phyloP scores from a whole-genome alignment of 352 stramenopile genomes.

The Phytophthora rubi region DNA sequence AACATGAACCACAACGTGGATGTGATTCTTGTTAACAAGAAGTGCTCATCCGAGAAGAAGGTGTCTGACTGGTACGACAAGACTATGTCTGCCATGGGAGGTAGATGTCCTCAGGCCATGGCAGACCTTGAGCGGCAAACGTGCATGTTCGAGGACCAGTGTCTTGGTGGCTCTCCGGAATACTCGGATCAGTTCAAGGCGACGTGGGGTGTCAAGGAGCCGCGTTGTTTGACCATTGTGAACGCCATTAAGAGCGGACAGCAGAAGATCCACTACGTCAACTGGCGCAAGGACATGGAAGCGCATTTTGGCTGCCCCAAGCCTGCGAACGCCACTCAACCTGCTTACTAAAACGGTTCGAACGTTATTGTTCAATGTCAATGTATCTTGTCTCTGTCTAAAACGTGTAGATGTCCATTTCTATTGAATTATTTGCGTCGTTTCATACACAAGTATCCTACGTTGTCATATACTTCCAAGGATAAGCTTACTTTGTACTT shows the following conservation, averaged over 20 bases:
- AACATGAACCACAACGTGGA: slow-evolving; percentile 39
- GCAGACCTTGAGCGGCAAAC: slow-evolving; percentile 60
- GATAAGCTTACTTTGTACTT: no score
- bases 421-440: no score
- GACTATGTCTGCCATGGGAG: slow-evolving; percentile 40
- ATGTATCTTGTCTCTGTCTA: slow-evolving; percentile 2
- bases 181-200: slow-evolving; percentile 55
- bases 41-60: slow-evolving; percentile 25
- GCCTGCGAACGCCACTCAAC: slow-evolving; percentile 29
- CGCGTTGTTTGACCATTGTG: slow-evolving; percentile 53
- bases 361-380: slow-evolving; percentile 19
- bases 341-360: slow-evolving; percentile 9
- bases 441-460: no score
- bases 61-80: slow-evolving; percentile 52
- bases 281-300: slow-evolving; percentile 51
- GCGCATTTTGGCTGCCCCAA: slow-evolving; percentile 51
- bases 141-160: slow-evolving; percentile 62
- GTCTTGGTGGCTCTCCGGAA: slow-evolving; percentile 47
- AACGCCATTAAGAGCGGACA: slow-evolving; percentile 50
- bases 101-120: slow-evolving; percentile 37
- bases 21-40: slow-evolving; percentile 39
- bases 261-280: slow-evolving; percentile 30
- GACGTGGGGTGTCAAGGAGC: slow-evolving; percentile 43
- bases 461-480: no score
- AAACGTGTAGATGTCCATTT: neutral